phyloP scores from a whole-genome alignment of 2,329 filamentous ascomycete species.

The Septoria linicola region DNA sequence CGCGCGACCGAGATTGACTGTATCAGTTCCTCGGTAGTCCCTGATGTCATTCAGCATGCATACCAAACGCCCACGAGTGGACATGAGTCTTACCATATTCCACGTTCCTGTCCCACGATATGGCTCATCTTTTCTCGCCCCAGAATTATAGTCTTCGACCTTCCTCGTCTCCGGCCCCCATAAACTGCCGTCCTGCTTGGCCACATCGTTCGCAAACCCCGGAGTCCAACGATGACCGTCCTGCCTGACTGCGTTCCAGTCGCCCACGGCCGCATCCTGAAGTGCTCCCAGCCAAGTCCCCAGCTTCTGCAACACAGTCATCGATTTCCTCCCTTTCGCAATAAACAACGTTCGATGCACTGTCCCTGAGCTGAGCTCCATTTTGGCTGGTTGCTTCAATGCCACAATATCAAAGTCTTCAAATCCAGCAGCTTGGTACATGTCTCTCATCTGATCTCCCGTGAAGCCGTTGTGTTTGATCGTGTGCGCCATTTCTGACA shows the following conservation, averaged over 20 bases:
- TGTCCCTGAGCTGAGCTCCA: constrained; percentile 32
- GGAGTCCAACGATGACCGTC: constrained; percentile 4
- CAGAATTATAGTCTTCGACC: neutral
- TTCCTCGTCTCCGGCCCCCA: constrained; percentile 10
- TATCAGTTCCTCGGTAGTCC: neutral
- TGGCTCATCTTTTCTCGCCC: constrained; percentile 5
- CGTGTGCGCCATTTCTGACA: constrained; percentile 33
- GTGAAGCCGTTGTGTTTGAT: constrained; percentile 39
- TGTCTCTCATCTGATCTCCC: constrained; percentile 26
- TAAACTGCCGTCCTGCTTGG: constrained; percentile 3
- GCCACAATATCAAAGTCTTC: constrained; percentile 36
- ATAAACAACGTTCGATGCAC: constrained; percentile 35
- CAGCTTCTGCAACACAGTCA: constrained; percentile 25
- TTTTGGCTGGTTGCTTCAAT: constrained; percentile 30
- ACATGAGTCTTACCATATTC: constrained; percentile 14
- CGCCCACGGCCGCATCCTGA: constrained; percentile 15
- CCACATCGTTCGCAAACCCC: neutral
- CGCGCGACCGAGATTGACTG: neutral
- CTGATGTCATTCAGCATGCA: no score
- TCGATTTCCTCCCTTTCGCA: constrained; percentile 32
- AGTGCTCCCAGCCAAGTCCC: constrained; percentile 21
- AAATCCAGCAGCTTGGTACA: constrained; percentile 33
- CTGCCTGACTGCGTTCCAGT: constrained; percentile 2
- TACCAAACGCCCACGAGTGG: no score
- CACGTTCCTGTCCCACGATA: constrained; percentile 1